These are phyloP conservation scores for Aspergillus bertholletiae DNA, from an alignment of 495 filamentous ascomycete species.

Conservation along the genomic window DNA sequence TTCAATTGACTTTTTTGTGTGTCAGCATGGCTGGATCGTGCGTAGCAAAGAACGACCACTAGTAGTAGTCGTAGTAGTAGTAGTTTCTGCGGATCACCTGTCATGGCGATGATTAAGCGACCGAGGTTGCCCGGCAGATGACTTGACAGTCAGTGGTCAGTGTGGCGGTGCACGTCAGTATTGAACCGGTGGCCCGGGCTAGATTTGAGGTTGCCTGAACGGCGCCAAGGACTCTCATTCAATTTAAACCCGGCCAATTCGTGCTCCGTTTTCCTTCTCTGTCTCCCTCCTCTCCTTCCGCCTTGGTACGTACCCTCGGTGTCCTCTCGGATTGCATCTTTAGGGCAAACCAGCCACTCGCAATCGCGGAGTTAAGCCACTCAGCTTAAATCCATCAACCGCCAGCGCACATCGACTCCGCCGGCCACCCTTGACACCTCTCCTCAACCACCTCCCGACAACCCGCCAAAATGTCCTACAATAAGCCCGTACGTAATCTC, in stretches of 20 bases:
- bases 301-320: not conserved
- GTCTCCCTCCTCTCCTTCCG: not conserved
- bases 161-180: slow-evolving; percentile 10
- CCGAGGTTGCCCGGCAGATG: too few species aligned
- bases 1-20: too few species aligned
- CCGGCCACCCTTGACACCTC: not conserved
- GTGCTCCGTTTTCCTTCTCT: not conserved
- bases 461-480: slow-evolving; percentile 28
- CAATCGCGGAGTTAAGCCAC: not conserved
- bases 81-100: too few species aligned
- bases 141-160: too few species aligned
- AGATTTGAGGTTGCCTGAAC: slow-evolving; percentile 12
- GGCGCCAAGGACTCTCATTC: slow-evolving; percentile 12
- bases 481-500: slow-evolving; percentile 32
- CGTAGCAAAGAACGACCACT: too few species aligned
- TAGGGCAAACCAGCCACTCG: not conserved
- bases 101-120: too few species aligned
- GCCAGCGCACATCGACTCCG: not conserved
- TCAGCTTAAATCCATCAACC: not conserved
- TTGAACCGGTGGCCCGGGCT: slow-evolving; percentile 5
- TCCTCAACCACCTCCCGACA: not conserved
- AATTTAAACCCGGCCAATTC: slow-evolving; percentile 1
- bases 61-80: too few species aligned
- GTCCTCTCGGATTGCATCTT: not conserved
- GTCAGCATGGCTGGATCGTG: too few species aligned